Evolutionary conservation across 2,329 filamentous ascomycete species (phyloP).

Genomic region (Raffaelea deltoideospora): DNA sequence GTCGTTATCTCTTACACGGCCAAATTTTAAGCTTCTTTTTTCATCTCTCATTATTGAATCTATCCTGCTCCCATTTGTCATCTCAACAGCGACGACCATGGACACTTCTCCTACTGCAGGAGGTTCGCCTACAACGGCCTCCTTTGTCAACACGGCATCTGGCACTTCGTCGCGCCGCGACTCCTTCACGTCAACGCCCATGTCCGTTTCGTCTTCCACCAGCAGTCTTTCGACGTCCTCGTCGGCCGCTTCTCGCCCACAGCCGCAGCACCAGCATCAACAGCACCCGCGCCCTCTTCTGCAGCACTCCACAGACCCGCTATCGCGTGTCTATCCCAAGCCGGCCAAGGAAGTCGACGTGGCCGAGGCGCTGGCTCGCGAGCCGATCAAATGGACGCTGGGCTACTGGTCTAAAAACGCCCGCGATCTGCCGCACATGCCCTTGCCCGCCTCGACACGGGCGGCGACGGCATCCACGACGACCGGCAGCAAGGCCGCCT

Average conservation of each 20-base stretch:
- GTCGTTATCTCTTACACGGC: too few species aligned
- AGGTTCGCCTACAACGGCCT: neutral
- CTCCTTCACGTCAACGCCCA: constrained; percentile 5
- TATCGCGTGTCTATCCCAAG: constrained; percentile 25
- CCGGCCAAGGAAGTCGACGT: constrained; percentile 24
- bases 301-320: constrained; percentile 13
- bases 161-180: constrained; percentile 6
- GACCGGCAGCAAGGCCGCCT: too few species aligned
- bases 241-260: neutral
- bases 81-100: too few species aligned
- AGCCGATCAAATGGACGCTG: constrained; percentile 24
- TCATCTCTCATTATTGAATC: too few species aligned
- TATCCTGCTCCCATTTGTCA: too few species aligned
- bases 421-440: constrained; percentile 12
- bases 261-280: neutral
- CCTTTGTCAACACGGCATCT: constrained; percentile 3
- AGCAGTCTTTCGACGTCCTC: neutral
- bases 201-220: too few species aligned
- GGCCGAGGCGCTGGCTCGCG: constrained; percentile 25
- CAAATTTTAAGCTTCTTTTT: too few species aligned
- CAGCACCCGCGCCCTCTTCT: neutral
- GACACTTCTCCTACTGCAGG: too few species aligned
- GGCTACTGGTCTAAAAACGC: constrained; percentile 19
- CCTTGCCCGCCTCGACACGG: constrained; percentile 19
- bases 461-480: constrained; percentile 2